Base-by-base conservation (phyloP, 1,284 basidiomycete genomes). In the Naganishia cerealis region DNA sequence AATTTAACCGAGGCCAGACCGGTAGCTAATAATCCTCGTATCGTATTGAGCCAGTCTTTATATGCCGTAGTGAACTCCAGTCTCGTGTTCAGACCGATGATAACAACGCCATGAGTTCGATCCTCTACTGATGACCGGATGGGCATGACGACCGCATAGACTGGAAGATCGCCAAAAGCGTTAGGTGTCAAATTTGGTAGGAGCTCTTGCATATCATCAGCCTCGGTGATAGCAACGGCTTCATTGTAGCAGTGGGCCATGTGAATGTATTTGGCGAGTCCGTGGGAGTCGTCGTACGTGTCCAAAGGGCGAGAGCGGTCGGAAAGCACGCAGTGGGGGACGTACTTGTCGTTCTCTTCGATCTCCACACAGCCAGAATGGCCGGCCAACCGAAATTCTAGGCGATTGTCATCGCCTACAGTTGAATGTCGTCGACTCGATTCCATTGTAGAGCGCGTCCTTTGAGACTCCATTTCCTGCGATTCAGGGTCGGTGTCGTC, bases 51-150 rank as follows among this genome's bases (percentile, higher is more conserved):
- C 55, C 71, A 75, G 26, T 72, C 71, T 48, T 62, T 52, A 57
- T 75, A 75, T 10, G 72, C 66, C 50, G 72, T 62, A 36, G 70
- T 69, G 36, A 69, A 73, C 29, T 67, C 39, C 53, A 71, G 62
- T 15, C 73, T 52, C 1, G 73, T 72, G 52, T 72, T 75, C 21
- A 74, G 52, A 15, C 74, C 74, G 13, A 74, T 55, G 9, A 75
- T 52, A 29, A 72, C 58, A 12, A 75, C 57, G 18, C 72, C 73
- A 43, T 73, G 70, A 6, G 73, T 48, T 56, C 69, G 65, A 57
- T 74, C 72, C 42, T 73, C 72, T n/a, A 56, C 55, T 3, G 72
- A 72, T 2, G 70, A 62, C 18, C 70, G 56, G 39, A 72, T 71
- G 3, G 70, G 72, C 53, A 72, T 61, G 15, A 72, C 57, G 12